A percentile compares a stretch with the other conserved stretches of the same genome.
phyloP scores from a whole-genome alignment of 352 stramenopile genomes.

The Phytopythium kandeliae region DNA sequence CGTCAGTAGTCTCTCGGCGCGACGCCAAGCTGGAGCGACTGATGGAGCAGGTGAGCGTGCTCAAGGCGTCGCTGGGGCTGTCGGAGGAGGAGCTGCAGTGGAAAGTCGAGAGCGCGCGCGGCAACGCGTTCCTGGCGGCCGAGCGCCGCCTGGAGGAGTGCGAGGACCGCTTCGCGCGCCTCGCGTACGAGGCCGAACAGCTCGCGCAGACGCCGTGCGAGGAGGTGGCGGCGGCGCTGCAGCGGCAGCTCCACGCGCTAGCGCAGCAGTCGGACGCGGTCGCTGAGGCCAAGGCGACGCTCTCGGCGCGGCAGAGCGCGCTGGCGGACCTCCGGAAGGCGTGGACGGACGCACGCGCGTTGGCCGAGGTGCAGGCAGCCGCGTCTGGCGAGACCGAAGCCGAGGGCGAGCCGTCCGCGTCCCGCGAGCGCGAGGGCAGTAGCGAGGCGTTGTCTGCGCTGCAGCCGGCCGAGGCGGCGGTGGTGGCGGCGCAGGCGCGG shows the following conservation, averaged over 20 bases:
- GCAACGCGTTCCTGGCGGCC: constrained; percentile 62
- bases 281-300: constrained; percentile 28
- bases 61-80: constrained; percentile 67
- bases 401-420: neutral
- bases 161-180: constrained; percentile 64
- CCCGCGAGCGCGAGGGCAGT: constrained; percentile 6
- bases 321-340: constrained; percentile 35
- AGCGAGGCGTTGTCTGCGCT: too few species aligned
- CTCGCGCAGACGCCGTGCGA: constrained; percentile 47
- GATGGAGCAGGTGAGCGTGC: constrained; percentile 65
- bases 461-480: constrained; percentile 28
- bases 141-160: constrained; percentile 42
- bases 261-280: constrained; percentile 30
- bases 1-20: constrained; percentile 26
- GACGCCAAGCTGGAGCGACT: constrained; percentile 59
- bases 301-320: constrained; percentile 28
- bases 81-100: constrained; percentile 75
- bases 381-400: neutral
- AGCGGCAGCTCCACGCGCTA: constrained; percentile 37
- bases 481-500: constrained; percentile 43
- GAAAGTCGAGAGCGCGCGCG: constrained; percentile 72
- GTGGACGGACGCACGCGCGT: constrained; percentile 31
- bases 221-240: constrained; percentile 39
- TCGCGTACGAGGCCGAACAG: constrained; percentile 60
- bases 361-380: constrained; percentile 28